These are phyloP conservation scores for Mycena maculata DNA, from an alignment of 768 basidiomycete species.

Conservation along the genomic window DNA sequence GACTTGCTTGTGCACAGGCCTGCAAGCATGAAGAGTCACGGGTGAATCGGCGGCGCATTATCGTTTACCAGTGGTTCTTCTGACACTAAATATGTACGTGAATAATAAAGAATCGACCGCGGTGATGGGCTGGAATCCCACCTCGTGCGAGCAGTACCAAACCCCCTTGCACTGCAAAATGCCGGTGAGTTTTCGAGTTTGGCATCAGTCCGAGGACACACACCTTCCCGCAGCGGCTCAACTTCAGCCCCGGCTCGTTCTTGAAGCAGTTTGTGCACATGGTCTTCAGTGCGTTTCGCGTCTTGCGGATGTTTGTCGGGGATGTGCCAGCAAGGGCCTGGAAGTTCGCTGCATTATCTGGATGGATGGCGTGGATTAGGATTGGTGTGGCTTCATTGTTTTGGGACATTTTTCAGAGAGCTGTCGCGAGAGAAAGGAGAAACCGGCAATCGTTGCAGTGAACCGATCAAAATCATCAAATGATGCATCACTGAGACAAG, in stretches of 20 bases:
- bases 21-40: neutral
- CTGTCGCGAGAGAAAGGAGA: too few species aligned
- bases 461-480: too few species aligned
- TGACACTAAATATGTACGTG: constrained; percentile 10
- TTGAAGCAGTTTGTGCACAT: constrained; percentile 11
- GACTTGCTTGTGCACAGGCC: constrained; percentile 6
- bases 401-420: neutral
- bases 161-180: constrained; percentile 6
- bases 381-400: neutral
- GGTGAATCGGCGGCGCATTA: too few species aligned
- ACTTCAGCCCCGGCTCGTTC: neutral
- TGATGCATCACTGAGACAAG: too few species aligned
- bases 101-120: neutral
- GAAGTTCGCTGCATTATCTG: constrained; percentile 12
- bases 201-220: neutral
- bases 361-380: constrained; percentile 1
- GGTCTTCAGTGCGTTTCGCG: neutral
- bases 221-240: constrained; percentile 9
- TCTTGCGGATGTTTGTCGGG: neutral
- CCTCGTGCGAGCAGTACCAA: constrained; percentile 25
- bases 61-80: neutral
- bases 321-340: constrained; percentile 4
- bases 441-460: too few species aligned
- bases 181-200: neutral
- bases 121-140: neutral